A percentile compares a stretch with the other conserved stretches of the same genome.
phyloP scores from a whole-genome alignment of 1,284 basidiomycete species.

The Puccinia novopanici region DNA sequence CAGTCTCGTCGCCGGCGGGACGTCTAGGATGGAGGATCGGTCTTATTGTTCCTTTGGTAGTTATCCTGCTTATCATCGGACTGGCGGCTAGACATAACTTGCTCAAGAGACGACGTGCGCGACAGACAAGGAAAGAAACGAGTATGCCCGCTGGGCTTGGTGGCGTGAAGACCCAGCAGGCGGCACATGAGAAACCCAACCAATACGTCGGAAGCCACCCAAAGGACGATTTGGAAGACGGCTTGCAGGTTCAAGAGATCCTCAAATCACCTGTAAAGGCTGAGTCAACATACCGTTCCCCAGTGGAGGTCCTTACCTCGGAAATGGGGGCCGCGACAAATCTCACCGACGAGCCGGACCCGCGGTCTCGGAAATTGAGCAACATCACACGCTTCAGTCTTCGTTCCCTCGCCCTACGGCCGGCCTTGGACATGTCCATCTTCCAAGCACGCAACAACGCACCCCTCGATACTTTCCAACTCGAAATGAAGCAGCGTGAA shows the following conservation, averaged over 20 bases:
- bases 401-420: neutral
- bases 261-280: neutral
- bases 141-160: neutral
- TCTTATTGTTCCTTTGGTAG: constrained; percentile 12
- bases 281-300: neutral
- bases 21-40: constrained; percentile 18
- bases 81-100: neutral
- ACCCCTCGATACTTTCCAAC: constrained; percentile 30
- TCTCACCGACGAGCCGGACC: neutral
- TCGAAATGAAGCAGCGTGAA: constrained; percentile 35
- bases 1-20: neutral
- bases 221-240: neutral
- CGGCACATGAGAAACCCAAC: neutral
- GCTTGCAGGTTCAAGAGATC: neutral
- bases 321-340: neutral
- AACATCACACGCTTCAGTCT: neutral
- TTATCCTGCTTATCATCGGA: constrained; percentile 7
- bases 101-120: neutral
- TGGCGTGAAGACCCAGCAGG: neutral
- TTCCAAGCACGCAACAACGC: constrained; percentile 23
- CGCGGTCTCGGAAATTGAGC: neutral
- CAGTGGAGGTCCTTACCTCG: neutral
- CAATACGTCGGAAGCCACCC: neutral
- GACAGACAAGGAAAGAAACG: constrained; percentile 9
- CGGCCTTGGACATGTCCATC: constrained; percentile 22